Evolutionary conservation across 2,329 filamentous ascomycete species (phyloP).

Genomic region (Nemania sp.): DNA sequence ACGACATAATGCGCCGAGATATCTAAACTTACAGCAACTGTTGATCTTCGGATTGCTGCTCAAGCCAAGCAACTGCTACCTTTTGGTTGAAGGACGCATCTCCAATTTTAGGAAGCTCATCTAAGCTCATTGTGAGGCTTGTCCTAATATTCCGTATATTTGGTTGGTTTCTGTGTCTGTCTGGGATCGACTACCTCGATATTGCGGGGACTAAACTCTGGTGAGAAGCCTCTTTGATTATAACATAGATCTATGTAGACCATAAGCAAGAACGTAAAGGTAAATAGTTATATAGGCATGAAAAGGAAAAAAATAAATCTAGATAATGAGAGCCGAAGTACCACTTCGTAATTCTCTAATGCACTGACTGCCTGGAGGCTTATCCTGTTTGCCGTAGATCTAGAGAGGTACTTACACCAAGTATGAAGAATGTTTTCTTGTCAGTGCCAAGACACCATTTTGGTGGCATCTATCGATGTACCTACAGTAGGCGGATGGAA

Average conservation of each 20-base stretch:
- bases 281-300: not conserved
- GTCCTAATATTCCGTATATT: slow-evolving; percentile 2
- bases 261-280: not conserved
- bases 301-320: too few species aligned
- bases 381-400: not conserved
- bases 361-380: not conserved
- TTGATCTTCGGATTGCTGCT: slow-evolving; percentile 44
- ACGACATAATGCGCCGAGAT: not conserved
- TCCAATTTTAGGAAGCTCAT: slow-evolving; percentile 42
- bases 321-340: not conserved
- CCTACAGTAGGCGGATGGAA: not conserved
- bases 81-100: slow-evolving; percentile 51
- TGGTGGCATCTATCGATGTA: slow-evolving; percentile 12
- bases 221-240: not conserved
- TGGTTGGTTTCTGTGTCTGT: not conserved
- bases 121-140: slow-evolving; percentile 35
- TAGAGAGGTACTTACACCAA: not conserved
- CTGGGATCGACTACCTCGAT: not conserved
- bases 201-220: not conserved
- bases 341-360: not conserved
- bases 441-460: slow-evolving; percentile 23
- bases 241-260: not conserved
- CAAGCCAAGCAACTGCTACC: slow-evolving; percentile 49
- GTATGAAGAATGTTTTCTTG: not conserved
- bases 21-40: slow-evolving; percentile 46